Evolutionary conservation across 352 stramenopile species (phyloP).

Genomic region (Heterotrichella gracilis): DNA sequence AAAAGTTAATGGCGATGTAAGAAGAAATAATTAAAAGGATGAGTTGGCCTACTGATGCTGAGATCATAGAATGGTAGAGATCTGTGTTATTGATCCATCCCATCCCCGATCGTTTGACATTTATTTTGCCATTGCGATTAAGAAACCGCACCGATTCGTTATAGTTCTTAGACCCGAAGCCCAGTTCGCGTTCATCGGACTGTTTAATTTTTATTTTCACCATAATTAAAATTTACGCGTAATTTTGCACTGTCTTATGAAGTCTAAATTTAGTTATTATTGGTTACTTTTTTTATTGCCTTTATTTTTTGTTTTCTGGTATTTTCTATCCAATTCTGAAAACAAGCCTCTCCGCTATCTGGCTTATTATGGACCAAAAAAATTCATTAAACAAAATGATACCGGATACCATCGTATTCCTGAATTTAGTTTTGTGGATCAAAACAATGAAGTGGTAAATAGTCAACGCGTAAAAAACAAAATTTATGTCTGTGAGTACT

Average conservation of each 20-base stretch:
- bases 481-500: neutral
- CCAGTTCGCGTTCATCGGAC: neutral
- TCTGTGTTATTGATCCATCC: neutral
- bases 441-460: neutral
- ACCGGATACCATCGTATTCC: neutral
- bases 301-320: neutral
- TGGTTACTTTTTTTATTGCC: neutral
- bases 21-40: neutral
- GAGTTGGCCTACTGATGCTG: neutral
- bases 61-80: neutral
- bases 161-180: neutral
- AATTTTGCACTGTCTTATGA: neutral
- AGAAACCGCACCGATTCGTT: neutral
- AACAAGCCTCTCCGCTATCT: neutral
- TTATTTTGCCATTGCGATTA: neutral
- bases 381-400: neutral
- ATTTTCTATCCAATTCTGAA: neutral
- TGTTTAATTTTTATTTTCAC: neutral
- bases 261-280: conserved; percentile 9
- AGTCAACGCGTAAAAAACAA: neutral
- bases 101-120: neutral
- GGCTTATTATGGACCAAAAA: neutral
- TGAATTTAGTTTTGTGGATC: neutral
- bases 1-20: neutral
- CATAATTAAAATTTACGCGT: neutral